A percentile compares a stretch with the other conserved stretches of the same genome.
phyloP scores from a whole-genome alignment of 2,329 filamentous ascomycete genomes.

The Alternaria metachromatica region DNA sequence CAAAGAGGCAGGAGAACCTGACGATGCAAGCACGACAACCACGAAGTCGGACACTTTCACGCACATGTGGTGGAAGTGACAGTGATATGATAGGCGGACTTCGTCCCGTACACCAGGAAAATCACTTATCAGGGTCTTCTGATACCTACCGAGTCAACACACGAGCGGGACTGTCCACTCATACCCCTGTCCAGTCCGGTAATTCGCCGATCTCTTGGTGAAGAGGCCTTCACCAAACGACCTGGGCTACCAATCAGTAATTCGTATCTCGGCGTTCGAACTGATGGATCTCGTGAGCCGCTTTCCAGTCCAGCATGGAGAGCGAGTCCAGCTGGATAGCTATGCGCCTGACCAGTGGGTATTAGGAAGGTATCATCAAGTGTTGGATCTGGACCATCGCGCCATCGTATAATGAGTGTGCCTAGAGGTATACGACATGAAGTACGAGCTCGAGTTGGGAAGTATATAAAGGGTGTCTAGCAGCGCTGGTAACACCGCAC shows the following conservation, averaged over 20 bases:
- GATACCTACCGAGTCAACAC: neutral
- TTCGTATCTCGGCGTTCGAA: neutral
- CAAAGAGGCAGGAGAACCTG: neutral
- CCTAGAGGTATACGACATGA: neutral
- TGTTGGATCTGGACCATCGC: neutral
- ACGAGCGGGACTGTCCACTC: neutral
- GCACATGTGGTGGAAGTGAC: neutral
- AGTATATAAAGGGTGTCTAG: neutral
- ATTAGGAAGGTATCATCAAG: slow-evolving; percentile 4
- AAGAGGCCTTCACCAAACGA: neutral
- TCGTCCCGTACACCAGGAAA: neutral
- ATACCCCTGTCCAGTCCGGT: neutral
- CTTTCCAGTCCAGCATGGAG: neutral
- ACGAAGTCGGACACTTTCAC: neutral
- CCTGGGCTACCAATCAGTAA: neutral
- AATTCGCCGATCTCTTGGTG: neutral
- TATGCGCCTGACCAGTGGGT: neutral
- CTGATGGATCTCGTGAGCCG: neutral
- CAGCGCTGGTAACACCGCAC: neutral
- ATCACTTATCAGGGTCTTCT: neutral
- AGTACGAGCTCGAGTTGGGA: neutral
- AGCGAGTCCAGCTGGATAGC: neutral
- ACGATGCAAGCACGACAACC: neutral
- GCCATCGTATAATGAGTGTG: neutral
- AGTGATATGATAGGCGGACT: neutral